Conservation (phyloP, 257 asterid species). For the Echium plantagineum region DNA sequence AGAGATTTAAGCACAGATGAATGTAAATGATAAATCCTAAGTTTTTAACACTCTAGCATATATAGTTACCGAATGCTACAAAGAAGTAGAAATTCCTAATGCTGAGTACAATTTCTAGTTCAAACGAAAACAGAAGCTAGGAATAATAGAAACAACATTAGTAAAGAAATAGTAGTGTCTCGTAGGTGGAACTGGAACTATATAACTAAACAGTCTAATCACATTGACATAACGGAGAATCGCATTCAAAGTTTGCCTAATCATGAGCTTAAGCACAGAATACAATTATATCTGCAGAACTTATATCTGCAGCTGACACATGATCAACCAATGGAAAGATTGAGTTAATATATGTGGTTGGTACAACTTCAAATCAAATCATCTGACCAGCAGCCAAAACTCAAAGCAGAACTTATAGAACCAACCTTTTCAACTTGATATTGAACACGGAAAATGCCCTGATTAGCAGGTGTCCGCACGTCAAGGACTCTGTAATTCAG, state of each 20-base stretch:
- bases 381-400: neutral
- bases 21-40: neutral
- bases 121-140: neutral
- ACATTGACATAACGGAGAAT: neutral
- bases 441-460: constrained; percentile 67
- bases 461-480: constrained; percentile 82
- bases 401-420: neutral
- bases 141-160: too few relatives aligned
- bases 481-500: constrained; percentile 73
- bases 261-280: neutral
- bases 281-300: too few relatives aligned
- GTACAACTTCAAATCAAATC: neutral
- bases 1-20: neutral
- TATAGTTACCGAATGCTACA: neutral
- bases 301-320: too few relatives aligned
- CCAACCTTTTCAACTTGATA: constrained; percentile 68
- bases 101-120: neutral
- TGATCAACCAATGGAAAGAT: too few relatives aligned
- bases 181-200: too few relatives aligned
- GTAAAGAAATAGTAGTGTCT: too few relatives aligned
- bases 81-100: neutral
- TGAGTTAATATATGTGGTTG: neutral
- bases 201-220: too few relatives aligned
- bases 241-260: neutral
- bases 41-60: neutral